Base-by-base conservation (phyloP, 306 rosid species). In the Sophora flavescens region DNA sequence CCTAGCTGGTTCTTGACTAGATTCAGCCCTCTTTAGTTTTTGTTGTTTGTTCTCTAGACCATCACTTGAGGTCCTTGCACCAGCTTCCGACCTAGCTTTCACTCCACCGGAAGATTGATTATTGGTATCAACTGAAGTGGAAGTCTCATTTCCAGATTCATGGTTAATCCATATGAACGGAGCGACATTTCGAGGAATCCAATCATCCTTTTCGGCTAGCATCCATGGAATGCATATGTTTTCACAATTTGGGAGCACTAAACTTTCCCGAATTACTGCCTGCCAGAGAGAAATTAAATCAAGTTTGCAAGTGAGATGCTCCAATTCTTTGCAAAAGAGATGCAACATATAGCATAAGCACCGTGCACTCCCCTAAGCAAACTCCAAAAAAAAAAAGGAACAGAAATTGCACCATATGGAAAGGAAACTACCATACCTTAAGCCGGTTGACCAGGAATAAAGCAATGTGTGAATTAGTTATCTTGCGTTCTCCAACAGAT, bases 171-270 rank as follows among this genome's bases (percentile, higher is more conserved):
- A 95, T 60, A 84, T 68, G 77, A 88, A 92, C 8, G 99, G 99
- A 70, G 99, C 97, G 22, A 79, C 84, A 44, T 17, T 87, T 54
- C 85, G 82, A 3, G 93, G 96, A 36, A 92, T 77, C 99, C 99
- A 95, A 80, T 95, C 97, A 12, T 92, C 87, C 70, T 90, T 90
- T 79, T 92, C 97, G 1, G 97, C 97, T 57, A 85, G 68, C 99
- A 95, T 95, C 89, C 93, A 92, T n/a, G 96, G 83, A 67, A 95
- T 72, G 76, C 84, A 82, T 33, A 85, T n/a, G 72, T 82, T 84
- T 84, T 89, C 97, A 64, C 87, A 73, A 81, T 92, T 92, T 32
- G 97, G 99, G 80, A 89, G 92, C 73, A 95, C 99, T 59, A 92
- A 13, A 70, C 88, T 87, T 57, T 95, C 97, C 52, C 75, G 80